phyloP scores from a whole-genome alignment of 1,139 yeast genomes.

The Suhomyces taliae region DNA sequence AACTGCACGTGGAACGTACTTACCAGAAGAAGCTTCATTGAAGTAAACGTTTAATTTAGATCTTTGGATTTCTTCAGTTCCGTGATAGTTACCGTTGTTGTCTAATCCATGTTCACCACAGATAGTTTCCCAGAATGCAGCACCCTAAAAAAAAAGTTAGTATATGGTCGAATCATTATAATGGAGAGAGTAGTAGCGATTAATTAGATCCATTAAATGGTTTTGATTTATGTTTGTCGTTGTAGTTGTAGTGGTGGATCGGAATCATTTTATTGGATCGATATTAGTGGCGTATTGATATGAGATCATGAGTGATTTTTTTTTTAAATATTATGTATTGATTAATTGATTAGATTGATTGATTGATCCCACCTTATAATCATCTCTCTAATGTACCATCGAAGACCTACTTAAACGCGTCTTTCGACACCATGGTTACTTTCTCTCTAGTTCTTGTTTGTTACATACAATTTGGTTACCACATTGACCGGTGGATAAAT shows the following conservation, averaged over 20 bases:
- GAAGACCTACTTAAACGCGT: not conserved
- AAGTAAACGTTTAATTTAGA: conserved; percentile 53
- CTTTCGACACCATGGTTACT: not conserved
- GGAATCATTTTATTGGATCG: too few species aligned
- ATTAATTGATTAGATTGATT: too few species aligned
- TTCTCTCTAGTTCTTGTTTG: not conserved
- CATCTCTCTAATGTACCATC: too few species aligned
- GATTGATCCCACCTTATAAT: too few species aligned
- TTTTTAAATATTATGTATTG: too few species aligned
- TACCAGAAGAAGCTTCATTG: conserved; percentile 70
- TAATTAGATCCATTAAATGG: too few species aligned
- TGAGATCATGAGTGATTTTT: too few species aligned
- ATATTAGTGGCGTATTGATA: too few species aligned
- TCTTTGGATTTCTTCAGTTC: conserved; percentile 65
- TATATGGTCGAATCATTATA: conserved; percentile 8
- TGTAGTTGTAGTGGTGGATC: too few species aligned
- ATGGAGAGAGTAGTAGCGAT: too few species aligned
- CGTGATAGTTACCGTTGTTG: conserved; percentile 74
- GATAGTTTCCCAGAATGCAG: conserved; percentile 97
- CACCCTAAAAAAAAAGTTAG: conserved; percentile 58
- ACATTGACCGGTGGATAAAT: conserved; percentile 97
- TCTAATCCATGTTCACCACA: conserved; percentile 97
- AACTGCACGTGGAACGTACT: conserved; percentile 92
- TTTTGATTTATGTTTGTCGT: too few species aligned
- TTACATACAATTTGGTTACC: conserved; percentile 92